Base-by-base conservation (phyloP, 306 rosid genomes). In the Cicer arietinum region DNA sequence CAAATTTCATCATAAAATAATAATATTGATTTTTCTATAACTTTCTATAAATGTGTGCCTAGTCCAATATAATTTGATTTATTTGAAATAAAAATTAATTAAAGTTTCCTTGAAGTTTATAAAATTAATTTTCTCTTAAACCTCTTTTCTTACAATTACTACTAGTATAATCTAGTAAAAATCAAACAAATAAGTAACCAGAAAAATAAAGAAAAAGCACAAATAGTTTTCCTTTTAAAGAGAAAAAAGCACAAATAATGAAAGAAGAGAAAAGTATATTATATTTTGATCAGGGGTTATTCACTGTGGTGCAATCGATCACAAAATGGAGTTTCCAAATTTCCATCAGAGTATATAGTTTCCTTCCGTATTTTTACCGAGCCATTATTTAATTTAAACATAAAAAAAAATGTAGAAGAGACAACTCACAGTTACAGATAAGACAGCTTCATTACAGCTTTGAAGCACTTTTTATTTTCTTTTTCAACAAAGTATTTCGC, bases 361-460 rank as follows among this genome's bases (percentile, higher is more conserved):
- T 44, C 12, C n/a, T 2, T 43, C n/a, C 45, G 0, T 7, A 39
- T 63, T 75, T 39, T 48, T 35, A 18, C 45, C 2, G 13, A 22
- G 7, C 30, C 3, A 57, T 1, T 14, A 10, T 6, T n/a, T 22
- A 45, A 46, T 12, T 18, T 18, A 43, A 46, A 25, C 50, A 8
- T 13, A 12, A 30, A 37, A 40, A 2, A 4, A 22, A 10, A 22
- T 14, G 17, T 5, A 68, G 77, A 78, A 70, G 73, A 40, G 80
- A 69, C 75, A 81, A 79, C 79, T 71, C 82, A 80, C 51, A 83
- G 47, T 65, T 51, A 80, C 81, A 75, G 74, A 69, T 84, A 76
- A 80, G 82, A 84, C 87, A 80, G 87, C 77, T 80, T 84, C 77
- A 81, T 73, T 64, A 80, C 84, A 80, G 87, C 87, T 75, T 75